Evolutionary conservation across 306 rosid species (phyloP), one percentile per base, ranked within the genome.

Genomic region (Acacia melanoxylon): DNA sequence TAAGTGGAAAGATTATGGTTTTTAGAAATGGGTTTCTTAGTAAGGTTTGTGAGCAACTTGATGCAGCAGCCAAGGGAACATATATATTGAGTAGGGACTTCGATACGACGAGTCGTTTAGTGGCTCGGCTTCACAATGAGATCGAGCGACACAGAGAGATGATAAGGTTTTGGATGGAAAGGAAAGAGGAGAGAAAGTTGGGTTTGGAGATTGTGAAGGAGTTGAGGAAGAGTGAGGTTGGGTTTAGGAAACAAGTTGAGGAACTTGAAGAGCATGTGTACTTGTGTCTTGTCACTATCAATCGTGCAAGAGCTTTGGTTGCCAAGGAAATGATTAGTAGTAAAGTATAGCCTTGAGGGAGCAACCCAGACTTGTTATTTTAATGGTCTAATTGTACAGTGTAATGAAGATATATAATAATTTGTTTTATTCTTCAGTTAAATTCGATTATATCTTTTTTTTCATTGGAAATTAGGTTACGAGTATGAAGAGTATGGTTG

Each of bases 181-280:
- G 87, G 74, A 82, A 87, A 70, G 81, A 73, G 45, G 88, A 89
- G 59, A 84, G 83, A 1, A 88, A 44, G 67, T 46, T 86, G 78
- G 86, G 80, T 29, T 52, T 81, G 48, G 80, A 83, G 29, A 82
- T 89, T 2, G 85, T 89, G 83, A 85, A 84, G 88, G 97, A 89
- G 86, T 76, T 91, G 22, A 79, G 77, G 86, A 86, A 83, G 80
- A 76, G 81, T 82, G 80, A 85, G 49, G 20, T 40, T 51, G 84
- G 78, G 73, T 85, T 92, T 16, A 84, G 81, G 73, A 89, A 88
- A 82, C 91, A 86, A 58, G 88, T 90, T 52, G 89, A 86, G 80
- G 93, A 92, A 77, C 85, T 92, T 58, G 89, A 86, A 81, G 94
- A 92, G 35, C 92, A 89, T 74, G 75, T 90, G 49, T 89, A 70